Conservation (phyloP, 1,284 basidiomycete species). For the Trichosporon inkin region DNA sequence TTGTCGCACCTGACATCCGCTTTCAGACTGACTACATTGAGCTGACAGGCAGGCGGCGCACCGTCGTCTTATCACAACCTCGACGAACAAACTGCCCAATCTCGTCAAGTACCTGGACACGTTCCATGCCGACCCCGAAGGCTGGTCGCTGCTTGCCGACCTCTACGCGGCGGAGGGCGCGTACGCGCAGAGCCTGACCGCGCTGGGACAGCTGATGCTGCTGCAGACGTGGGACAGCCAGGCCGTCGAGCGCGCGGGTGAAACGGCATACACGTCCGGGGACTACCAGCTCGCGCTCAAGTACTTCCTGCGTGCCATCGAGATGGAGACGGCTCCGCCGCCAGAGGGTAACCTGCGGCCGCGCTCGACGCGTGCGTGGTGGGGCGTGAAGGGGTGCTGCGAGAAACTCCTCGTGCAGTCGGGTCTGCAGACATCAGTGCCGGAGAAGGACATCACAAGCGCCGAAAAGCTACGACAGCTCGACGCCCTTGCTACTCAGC, state of each 20-base stretch:
- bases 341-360: slow-evolving; percentile 4
- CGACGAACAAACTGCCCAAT: slow-evolving; percentile 23
- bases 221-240: slow-evolving; percentile 43
- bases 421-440: slow-evolving; percentile 52
- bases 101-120: slow-evolving; percentile 80
- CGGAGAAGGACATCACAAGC: slow-evolving; percentile 56
- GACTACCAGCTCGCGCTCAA: slow-evolving; percentile 71
- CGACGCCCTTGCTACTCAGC: slow-evolving; percentile 68
- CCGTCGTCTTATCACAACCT: slow-evolving; percentile 75
- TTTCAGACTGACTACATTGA: background rate
- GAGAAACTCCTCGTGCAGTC: slow-evolving; percentile 44
- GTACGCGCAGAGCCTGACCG: slow-evolving; percentile 52
- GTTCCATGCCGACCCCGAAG: slow-evolving; percentile 87
- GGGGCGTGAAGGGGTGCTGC: slow-evolving; percentile 72
- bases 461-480: slow-evolving; percentile 57
- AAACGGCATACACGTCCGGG: slow-evolving; percentile 52
- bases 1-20: background rate
- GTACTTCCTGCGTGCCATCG: slow-evolving; percentile 72
- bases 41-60: slow-evolving; percentile 61
- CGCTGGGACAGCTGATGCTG: slow-evolving; percentile 42
- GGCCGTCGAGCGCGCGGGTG: slow-evolving; percentile 38
- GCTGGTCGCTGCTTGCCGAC: slow-evolving; percentile 89
- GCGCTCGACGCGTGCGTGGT: slow-evolving; percentile 60
- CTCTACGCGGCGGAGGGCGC: slow-evolving; percentile 74
- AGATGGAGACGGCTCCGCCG: slow-evolving; percentile 68